Percentiles rank a stretch among this genome's conserved stretches.
phyloP scores from a whole-genome alignment of 2,329 filamentous ascomycete species.

The Leptoxyphium fumago region DNA sequence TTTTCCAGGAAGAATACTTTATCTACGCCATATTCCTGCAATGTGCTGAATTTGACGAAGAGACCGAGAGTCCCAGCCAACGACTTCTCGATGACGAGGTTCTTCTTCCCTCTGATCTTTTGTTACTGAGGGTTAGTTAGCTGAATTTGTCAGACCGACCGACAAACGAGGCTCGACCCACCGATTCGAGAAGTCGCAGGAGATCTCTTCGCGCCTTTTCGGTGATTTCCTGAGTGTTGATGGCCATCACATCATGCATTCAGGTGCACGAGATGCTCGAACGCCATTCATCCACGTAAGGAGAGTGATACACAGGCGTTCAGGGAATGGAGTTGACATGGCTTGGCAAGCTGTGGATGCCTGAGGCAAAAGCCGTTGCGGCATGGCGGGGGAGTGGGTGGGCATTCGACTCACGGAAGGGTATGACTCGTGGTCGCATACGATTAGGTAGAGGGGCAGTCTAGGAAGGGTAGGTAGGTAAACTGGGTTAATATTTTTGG shows the following conservation, averaged over 20 bases:
- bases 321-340: not conserved
- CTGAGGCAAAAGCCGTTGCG: not conserved
- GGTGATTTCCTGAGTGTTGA: conserved; percentile 61
- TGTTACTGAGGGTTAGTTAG: conserved; percentile 4
- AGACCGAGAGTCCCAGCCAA: conserved; percentile 80
- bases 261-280: no score
- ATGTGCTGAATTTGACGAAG: conserved; percentile 85
- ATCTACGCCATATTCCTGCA: conserved; percentile 95
- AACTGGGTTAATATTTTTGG: not conserved
- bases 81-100: conserved; percentile 80
- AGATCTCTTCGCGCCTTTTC: conserved; percentile 79
- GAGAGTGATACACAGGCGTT: no score
- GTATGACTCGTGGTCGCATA: not conserved
- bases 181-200: conserved; percentile 80
- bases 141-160: not conserved
- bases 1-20: conserved; percentile 97
- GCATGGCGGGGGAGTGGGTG: not conserved
- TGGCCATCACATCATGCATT: conserved; percentile 40
- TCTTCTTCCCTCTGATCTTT: conserved; percentile 97
- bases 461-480: not conserved
- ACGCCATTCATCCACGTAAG: no score
- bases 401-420: not conserved
- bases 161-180: conserved; percentile 43
- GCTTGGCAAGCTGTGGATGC: not conserved
- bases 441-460: not conserved